These are phyloP conservation scores for Phyllosticta citrichinensis DNA, from an alignment of 2,329 filamentous ascomycete species.

Conservation along the genomic window DNA sequence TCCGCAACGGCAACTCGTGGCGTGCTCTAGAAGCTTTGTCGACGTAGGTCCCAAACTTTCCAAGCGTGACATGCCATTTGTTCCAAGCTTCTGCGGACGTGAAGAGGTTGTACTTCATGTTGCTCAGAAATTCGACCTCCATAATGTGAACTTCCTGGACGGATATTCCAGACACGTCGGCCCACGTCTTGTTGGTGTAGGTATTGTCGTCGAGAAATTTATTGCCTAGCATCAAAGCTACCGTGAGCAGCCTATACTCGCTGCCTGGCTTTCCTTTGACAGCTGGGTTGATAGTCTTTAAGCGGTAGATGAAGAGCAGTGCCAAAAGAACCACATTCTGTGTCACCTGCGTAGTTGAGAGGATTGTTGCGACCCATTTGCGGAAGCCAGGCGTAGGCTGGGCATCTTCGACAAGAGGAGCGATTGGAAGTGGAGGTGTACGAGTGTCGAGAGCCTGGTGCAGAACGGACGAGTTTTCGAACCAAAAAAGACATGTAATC, in stretches of 20 bases:
- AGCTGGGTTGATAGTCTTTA: slow-evolving; percentile 81
- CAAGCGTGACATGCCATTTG: slow-evolving; percentile 73
- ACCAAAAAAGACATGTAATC: slow-evolving; percentile 98
- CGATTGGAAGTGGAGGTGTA: slow-evolving; percentile 32
- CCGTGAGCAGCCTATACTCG: slow-evolving; percentile 84
- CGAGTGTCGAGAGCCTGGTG: slow-evolving; percentile 59
- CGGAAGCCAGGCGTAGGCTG: slow-evolving; percentile 70
- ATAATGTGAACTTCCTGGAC: slow-evolving; percentile 96
- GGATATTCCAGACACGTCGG: slow-evolving; percentile 88
- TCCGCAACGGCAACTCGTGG: slow-evolving; percentile 28
- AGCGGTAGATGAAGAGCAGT: slow-evolving; percentile 80
- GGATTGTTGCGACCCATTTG: slow-evolving; percentile 86
- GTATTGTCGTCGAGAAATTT: slow-evolving; percentile 99
- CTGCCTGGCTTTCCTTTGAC: slow-evolving; percentile 89
- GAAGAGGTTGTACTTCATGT: slow-evolving; percentile 90
- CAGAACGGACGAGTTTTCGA: slow-evolving; percentile 75
- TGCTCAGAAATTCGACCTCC: slow-evolving; percentile 99
- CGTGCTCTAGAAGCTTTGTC: slow-evolving; percentile 52
- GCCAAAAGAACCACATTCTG: slow-evolving; percentile 90
- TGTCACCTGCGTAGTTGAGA: slow-evolving; percentile 90
- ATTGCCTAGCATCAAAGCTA: slow-evolving; percentile 94
- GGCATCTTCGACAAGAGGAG: slow-evolving; percentile 58
- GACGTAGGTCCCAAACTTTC: slow-evolving; percentile 75
- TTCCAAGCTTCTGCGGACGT: slow-evolving; percentile 81
- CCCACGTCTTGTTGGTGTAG: slow-evolving; percentile 99